Percentiles rank a stretch among this genome's conserved stretches.
Conservation (phyloP, 2,329 filamentous ascomycete species). For the Ustilaginoidea virens region DNA sequence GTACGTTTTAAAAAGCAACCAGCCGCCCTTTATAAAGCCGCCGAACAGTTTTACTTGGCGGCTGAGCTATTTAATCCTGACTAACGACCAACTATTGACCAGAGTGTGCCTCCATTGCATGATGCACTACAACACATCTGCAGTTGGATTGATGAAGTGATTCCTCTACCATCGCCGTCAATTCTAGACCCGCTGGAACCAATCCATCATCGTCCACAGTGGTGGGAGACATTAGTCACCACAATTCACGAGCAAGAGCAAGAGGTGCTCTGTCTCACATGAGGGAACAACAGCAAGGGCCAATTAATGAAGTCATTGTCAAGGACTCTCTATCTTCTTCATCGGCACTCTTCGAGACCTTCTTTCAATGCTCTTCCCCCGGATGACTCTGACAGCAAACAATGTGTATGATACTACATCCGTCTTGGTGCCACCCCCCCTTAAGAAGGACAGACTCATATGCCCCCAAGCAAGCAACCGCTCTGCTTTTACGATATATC, state of each 20-base stretch:
- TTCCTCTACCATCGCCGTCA: constrained; percentile 7
- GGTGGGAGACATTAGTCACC: constrained; percentile 25
- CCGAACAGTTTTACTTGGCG: too few relatives aligned
- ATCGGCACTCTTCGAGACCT: too few relatives aligned
- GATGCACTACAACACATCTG: constrained; percentile 18
- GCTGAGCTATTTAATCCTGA: too few relatives aligned
- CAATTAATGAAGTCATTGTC: neutral
- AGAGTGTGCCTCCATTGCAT: constrained; percentile 26
- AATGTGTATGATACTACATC: too few relatives aligned
- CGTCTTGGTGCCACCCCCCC: too few relatives aligned
- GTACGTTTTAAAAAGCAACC: constrained; percentile 15
- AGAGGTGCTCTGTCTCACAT: constrained; percentile 24
- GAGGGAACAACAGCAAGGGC: too few relatives aligned
- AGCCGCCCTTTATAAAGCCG: too few relatives aligned
- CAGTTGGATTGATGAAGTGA: constrained; percentile 17
- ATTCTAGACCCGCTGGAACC: constrained; percentile 7
- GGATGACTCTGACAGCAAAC: too few relatives aligned
- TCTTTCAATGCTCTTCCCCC: too few relatives aligned
- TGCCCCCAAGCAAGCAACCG: too few relatives aligned
- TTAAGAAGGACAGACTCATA: too few relatives aligned
- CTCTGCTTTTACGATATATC: constrained; percentile 11
- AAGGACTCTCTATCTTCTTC: too few relatives aligned
- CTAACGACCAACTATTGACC: neutral
- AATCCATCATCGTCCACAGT: constrained; percentile 16
- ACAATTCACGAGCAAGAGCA: constrained; percentile 15